Evolutionary conservation across 2,329 filamentous ascomycete genomes (phyloP).

Genomic region (Colletotrichum sp.): DNA sequence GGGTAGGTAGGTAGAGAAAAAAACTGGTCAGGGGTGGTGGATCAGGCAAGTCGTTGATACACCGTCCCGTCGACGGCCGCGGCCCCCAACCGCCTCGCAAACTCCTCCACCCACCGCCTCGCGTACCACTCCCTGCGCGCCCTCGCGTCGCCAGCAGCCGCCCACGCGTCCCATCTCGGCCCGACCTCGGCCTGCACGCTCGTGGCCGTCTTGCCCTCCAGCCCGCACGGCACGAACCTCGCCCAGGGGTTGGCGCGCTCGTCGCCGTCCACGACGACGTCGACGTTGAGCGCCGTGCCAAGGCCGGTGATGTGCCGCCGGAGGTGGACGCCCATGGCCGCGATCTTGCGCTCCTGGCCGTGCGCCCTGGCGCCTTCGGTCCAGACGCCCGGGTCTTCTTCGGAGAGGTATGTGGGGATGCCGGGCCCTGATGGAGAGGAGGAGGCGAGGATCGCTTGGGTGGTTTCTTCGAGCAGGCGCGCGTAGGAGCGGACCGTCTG

Average conservation of each 20-base stretch:
- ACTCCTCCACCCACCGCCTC: slow-evolving; percentile 12
- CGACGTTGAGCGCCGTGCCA: slow-evolving; percentile 82
- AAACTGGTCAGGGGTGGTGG: neutral
- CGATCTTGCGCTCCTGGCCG: slow-evolving; percentile 72
- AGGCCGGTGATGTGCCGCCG: slow-evolving; percentile 82
- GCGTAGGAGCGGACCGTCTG: slow-evolving; percentile 80
- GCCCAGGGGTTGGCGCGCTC: slow-evolving; percentile 56
- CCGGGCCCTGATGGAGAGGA: slow-evolving; percentile 47
- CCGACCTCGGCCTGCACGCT: slow-evolving; percentile 65
- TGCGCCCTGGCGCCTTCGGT: slow-evolving; percentile 39
- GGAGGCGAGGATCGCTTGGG: slow-evolving; percentile 66
- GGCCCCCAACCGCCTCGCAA: slow-evolving; percentile 9
- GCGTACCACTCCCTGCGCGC: slow-evolving; percentile 5
- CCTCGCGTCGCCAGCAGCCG: neutral
- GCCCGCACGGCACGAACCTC: slow-evolving; percentile 88
- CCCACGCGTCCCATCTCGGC: neutral
- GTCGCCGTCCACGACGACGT: slow-evolving; percentile 55
- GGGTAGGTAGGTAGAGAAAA: neutral
- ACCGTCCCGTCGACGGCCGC: neutral
- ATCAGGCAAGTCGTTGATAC: neutral
- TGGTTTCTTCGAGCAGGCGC: slow-evolving; percentile 75
- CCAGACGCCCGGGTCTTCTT: slow-evolving; percentile 90
- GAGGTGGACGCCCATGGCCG: slow-evolving; percentile 90
- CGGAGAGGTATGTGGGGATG: slow-evolving; percentile 60
- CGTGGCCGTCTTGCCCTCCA: slow-evolving; percentile 81